A percentile compares a stretch with the other conserved stretches of the same genome.
These are phyloP conservation scores for Nidularia sp. DNA, from an alignment of 768 basidiomycete genomes.

Conservation along the genomic window DNA sequence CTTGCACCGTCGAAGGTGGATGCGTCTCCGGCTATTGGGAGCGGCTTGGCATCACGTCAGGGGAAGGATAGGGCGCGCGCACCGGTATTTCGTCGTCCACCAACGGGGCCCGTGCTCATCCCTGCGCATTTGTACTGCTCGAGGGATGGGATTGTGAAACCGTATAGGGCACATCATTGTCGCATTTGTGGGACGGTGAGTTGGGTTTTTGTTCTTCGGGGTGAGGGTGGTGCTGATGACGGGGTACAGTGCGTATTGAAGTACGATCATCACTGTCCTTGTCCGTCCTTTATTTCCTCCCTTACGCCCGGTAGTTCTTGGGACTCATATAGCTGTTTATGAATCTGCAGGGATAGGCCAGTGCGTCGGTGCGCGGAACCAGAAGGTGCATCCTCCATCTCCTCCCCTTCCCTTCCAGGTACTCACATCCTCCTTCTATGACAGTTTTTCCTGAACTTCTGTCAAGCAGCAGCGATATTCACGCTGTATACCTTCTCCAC, in stretches of 20 bases:
- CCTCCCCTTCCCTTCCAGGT: too few species aligned
- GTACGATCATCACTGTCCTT: constrained; percentile 90
- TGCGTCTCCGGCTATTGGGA: too few species aligned
- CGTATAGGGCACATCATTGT: constrained; percentile 77
- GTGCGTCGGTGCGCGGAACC: constrained; percentile 90
- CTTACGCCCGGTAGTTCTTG: neutral
- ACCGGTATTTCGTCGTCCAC: constrained; percentile 27
- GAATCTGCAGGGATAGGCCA: constrained; percentile 78
- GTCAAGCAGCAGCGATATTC: constrained; percentile 56
- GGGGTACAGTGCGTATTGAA: constrained; percentile 67
- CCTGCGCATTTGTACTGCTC: constrained; percentile 68
- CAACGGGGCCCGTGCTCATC: constrained; percentile 39
- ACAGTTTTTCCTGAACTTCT: constrained; percentile 81
- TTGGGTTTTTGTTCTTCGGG: constrained; percentile 5
- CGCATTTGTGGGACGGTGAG: constrained; percentile 76
- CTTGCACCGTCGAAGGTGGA: neutral
- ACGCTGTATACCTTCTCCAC: constrained; percentile 62
- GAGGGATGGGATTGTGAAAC: constrained; percentile 64
- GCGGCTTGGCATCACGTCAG: neutral
- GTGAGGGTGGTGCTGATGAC: neutral
- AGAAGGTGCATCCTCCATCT: constrained; percentile 36
- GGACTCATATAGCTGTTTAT: neutral
- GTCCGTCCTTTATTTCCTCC: constrained; percentile 33
- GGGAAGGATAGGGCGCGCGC: constrained; percentile 5
- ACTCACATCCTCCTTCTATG: too few species aligned